Percentiles rank a stretch among this genome's conserved stretches.
These are phyloP conservation scores for Corylus heterophylla DNA, from an alignment of 306 rosid species.

Conservation along the genomic window DNA sequence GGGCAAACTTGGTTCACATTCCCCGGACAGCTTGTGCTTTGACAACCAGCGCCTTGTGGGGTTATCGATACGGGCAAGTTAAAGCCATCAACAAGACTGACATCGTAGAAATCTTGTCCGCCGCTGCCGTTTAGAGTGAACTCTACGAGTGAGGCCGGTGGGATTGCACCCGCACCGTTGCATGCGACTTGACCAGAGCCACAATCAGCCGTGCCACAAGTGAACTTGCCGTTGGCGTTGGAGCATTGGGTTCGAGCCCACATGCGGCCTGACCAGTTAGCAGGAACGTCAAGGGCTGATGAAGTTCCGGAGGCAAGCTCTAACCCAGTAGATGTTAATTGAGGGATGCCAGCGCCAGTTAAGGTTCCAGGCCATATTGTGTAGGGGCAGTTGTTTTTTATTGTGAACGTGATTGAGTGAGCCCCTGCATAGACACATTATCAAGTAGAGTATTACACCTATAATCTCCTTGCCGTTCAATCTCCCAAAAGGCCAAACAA, in stretches of 20 bases:
- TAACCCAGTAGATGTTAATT: slow-evolving; percentile 54
- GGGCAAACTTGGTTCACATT: slow-evolving; percentile 48
- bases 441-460: background rate
- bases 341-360: slow-evolving; percentile 41
- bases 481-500: no score
- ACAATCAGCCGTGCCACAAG: slow-evolving; percentile 62
- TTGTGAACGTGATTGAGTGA: slow-evolving; percentile 39
- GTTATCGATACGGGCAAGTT: slow-evolving; percentile 52
- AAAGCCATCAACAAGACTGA: slow-evolving; percentile 72
- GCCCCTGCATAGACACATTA: slow-evolving; percentile 27
- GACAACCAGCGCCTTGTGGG: slow-evolving; percentile 44
- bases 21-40: slow-evolving; percentile 24
- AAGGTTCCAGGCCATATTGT: slow-evolving; percentile 68
- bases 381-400: slow-evolving; percentile 47
- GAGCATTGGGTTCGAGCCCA: slow-evolving; percentile 62
- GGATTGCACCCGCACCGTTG: slow-evolving; percentile 57
- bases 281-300: slow-evolving; percentile 22
- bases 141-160: slow-evolving; percentile 50
- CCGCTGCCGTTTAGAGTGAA: slow-evolving; percentile 35
- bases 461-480: no score
- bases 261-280: slow-evolving; percentile 63
- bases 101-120: slow-evolving; percentile 63
- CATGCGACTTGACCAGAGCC: slow-evolving; percentile 52
- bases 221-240: slow-evolving; percentile 35
- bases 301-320: slow-evolving; percentile 33